Evolutionary conservation across 352 stramenopile genomes (phyloP), one percentile per base, ranked within the genome.

Genomic region (Pythium scleroteichum): DNA sequence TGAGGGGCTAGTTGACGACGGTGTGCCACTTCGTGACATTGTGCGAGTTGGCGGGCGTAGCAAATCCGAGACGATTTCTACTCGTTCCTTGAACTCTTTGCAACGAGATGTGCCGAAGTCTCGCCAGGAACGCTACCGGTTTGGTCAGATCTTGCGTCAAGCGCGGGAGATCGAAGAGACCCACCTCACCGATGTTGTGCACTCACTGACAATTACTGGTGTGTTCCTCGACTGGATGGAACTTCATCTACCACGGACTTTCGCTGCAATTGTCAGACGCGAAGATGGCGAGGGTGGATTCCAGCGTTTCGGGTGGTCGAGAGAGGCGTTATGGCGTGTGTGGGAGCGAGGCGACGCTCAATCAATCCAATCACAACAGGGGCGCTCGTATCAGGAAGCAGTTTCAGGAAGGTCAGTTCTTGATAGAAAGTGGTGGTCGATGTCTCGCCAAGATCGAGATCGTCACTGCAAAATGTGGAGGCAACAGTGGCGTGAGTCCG

Each of bases 1-100:
- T 16, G 85, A 89, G 44, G 78, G 92, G 45, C 66, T 97, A 27
- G 26, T 95, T 8, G 69, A 85, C 50, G 61, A 69, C 29, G 64
- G 71, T 0, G 13, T 56, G 12, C 44, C 58, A 13, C 71, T 88
- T 10, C 68, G 61, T 4, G 69, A 56, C 26, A 78, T 95, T 38
- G 86, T 95, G 22, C 81, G 88, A 29, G 75, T 97, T 27, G 87
- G 88, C 48, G 75, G 82, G 1, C 72, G 84, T 49, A 88, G 76
- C 51, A 94, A 95, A 53, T 64, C 58, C n/a, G n/a, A n/a, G 58
- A 32, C 35, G 48, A 19, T 42, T 12, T 19, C 24, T 53, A 69
- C 27, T 53, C 53, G 27, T 32, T 61, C 6, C 53, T 23, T 19
- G 23, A 14, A 9, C 20, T 64, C 19, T n/a, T n/a, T n/a, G n/a